These are phyloP conservation scores for Boletus fagicola DNA, from an alignment of 768 basidiomycete genomes.

Conservation along the genomic window DNA sequence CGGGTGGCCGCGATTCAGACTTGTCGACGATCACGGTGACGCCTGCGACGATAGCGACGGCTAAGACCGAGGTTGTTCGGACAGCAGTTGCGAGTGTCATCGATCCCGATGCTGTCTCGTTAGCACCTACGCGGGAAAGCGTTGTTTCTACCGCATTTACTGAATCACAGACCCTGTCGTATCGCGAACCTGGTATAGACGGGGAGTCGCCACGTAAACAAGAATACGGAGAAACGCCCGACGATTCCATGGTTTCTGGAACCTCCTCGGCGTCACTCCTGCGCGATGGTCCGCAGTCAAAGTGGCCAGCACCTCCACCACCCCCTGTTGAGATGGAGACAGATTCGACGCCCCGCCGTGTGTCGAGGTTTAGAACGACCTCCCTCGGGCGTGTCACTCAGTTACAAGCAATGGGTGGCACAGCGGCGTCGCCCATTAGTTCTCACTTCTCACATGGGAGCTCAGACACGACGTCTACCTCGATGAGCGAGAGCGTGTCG, in stretches of 20 bases:
- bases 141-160: constrained; percentile 10
- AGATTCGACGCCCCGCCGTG: constrained; percentile 26
- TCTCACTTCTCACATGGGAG: constrained; percentile 42
- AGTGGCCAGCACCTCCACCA: constrained; percentile 34
- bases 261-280: constrained; percentile 18
- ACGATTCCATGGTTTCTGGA: constrained; percentile 15
- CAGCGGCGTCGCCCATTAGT: constrained; percentile 46
- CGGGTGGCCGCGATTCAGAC: constrained; percentile 32
- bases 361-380: constrained; percentile 29
- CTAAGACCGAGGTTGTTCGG: constrained; percentile 47
- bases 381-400: constrained; percentile 30
- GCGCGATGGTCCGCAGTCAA: constrained; percentile 22
- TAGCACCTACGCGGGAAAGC: constrained; percentile 16
- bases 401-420: constrained; percentile 16
- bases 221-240: constrained; percentile 12
- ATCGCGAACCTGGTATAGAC: not conserved
- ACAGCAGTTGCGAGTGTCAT: constrained; percentile 54
- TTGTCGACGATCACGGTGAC: constrained; percentile 45
- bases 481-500: constrained; percentile 25
- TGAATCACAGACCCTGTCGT: not conserved
- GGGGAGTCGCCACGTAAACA: constrained; percentile 5
- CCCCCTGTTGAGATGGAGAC: constrained; percentile 26
- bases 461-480: constrained; percentile 36
- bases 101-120: constrained; percentile 30
- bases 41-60: constrained; percentile 42